Evolutionary conservation across 1,284 basidiomycete species (phyloP), one percentile per base, ranked within the genome.

Genomic region (Tilletia indica): DNA sequence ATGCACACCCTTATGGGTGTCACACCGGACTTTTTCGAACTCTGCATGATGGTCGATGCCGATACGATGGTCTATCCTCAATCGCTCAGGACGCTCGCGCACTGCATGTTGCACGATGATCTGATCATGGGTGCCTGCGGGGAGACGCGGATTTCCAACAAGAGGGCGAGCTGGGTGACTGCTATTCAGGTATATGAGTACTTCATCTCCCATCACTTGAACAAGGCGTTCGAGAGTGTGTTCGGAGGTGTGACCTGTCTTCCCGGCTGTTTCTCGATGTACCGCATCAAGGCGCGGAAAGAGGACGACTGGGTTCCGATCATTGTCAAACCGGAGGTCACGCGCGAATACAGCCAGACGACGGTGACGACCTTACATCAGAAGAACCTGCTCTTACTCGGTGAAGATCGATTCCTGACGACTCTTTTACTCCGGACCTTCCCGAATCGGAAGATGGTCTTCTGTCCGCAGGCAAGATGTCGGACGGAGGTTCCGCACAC

Each of bases 111-210:
- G 78, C 91, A 97, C 84, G 97, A 99, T 86, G 93, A 92, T 81
- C 90, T 94, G 89, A 95, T 99, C 85, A 99, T 99, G 97, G 97
- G 97, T 49, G 92, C 95, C 25, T 99, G 97, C 82, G 97, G 97
- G 69, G 97, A 99, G 85, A 99, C 97, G 2, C 91, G 95, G 21
- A 97, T 99, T 86, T 93, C 93, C 68, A 99, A 99, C 89, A 99
- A 99, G 85, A 68, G 69, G 90, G 93, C 58, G 77, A 93, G 93
- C 19, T 99, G 97, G 97, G 94, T 99, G 39, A 99, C 97, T 0
- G 90, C 91, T 61, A 99, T 99, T 79, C 97, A 99, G 85, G 94
- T 99, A 21, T 97, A 94, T 85, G 95, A 97, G 84, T 99, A 99
- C 86, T 99, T 97, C 86, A 98, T 99, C 84, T 97, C 95, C 47